A percentile compares a stretch with the other conserved stretches of the same genome.
Conservation (phyloP, 495 filamentous ascomycete genomes). For the Pyronema omphalodes region DNA sequence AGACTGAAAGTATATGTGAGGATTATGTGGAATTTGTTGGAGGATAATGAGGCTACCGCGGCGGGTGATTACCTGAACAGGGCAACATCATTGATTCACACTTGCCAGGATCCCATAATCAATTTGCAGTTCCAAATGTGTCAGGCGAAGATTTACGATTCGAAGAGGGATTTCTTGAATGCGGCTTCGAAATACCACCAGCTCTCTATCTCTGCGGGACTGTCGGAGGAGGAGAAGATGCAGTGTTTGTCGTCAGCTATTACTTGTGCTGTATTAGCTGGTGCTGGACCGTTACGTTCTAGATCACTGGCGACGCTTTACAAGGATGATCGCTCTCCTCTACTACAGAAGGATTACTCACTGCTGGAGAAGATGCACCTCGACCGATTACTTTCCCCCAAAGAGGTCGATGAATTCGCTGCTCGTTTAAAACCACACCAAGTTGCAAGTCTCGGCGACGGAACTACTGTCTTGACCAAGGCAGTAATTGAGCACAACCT, state of each 20-base stretch:
- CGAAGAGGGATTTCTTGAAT: slow-evolving; percentile 76
- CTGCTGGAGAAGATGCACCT: slow-evolving; percentile 98
- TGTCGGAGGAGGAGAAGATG: slow-evolving; percentile 71
- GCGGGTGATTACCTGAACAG: slow-evolving; percentile 81
- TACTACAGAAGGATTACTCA: slow-evolving; percentile 51
- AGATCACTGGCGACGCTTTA: slow-evolving; percentile 64
- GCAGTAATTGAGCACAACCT: slow-evolving; percentile 94
- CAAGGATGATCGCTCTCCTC: slow-evolving; percentile 72
- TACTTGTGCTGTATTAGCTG: slow-evolving; percentile 82
- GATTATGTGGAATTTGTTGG: slow-evolving; percentile 84
- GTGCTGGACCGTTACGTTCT: slow-evolving; percentile 71
- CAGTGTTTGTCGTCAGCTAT: slow-evolving; percentile 77
- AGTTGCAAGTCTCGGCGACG: slow-evolving; percentile 71
- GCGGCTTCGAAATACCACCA: slow-evolving; percentile 73
- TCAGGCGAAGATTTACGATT: slow-evolving; percentile 82
- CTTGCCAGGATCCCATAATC: slow-evolving; percentile 47
- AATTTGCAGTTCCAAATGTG: slow-evolving; percentile 74
- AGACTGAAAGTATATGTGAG: slow-evolving; percentile 75
- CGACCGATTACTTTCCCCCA: slow-evolving; percentile 59
- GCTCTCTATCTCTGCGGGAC: slow-evolving; percentile 51
- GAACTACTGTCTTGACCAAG: slow-evolving; percentile 80
- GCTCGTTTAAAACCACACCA: slow-evolving; percentile 68
- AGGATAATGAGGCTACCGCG: slow-evolving; percentile 74
- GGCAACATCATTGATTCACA: slow-evolving; percentile 76
- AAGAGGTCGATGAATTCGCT: slow-evolving; percentile 73